Evolutionary conservation across 2,329 filamentous ascomycete species (phyloP).

Genomic region (Fusarium praegraminearum): DNA sequence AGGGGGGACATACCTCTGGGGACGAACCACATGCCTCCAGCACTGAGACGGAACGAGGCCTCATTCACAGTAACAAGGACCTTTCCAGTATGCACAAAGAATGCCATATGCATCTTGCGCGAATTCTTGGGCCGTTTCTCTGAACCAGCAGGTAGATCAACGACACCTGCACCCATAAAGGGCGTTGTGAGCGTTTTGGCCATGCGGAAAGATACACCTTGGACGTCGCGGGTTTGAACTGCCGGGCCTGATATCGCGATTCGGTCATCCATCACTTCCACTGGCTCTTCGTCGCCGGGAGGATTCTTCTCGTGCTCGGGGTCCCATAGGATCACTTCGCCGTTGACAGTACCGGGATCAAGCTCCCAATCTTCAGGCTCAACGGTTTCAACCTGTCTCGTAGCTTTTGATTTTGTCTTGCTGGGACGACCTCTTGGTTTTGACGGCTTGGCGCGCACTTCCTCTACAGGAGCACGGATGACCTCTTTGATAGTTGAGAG

Average conservation of each 20-base stretch:
- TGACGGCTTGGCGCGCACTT: slow-evolving; percentile 49
- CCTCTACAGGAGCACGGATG: slow-evolving; percentile 75
- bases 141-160: slow-evolving; percentile 85
- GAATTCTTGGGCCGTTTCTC: slow-evolving; percentile 93
- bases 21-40: slow-evolving; percentile 93
- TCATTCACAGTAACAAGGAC: slow-evolving; percentile 84
- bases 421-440: slow-evolving; percentile 47
- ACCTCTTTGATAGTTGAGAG: slow-evolving; percentile 80
- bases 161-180: slow-evolving; percentile 90
- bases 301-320: slow-evolving; percentile 66
- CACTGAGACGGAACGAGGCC: slow-evolving; percentile 82
- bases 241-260: slow-evolving; percentile 68
- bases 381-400: slow-evolving; percentile 63
- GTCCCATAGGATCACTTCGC: slow-evolving; percentile 74
- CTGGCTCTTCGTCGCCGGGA: slow-evolving; percentile 66
- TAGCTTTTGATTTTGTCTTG: slow-evolving; percentile 49
- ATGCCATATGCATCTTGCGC: slow-evolving; percentile 96
- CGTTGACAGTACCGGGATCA: slow-evolving; percentile 72
- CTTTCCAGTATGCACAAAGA: slow-evolving; percentile 87
- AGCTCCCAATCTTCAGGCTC: slow-evolving; percentile 78
- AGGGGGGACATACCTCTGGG: slow-evolving; percentile 81
- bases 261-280: slow-evolving; percentile 66
- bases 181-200: slow-evolving; percentile 86
- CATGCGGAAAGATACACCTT: slow-evolving; percentile 82
- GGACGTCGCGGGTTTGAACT: slow-evolving; percentile 69